Evolutionary conservation across 2,329 filamentous ascomycete genomes (phyloP), one percentile per base, ranked within the genome.

Genomic region (Trichoderma gracile): DNA sequence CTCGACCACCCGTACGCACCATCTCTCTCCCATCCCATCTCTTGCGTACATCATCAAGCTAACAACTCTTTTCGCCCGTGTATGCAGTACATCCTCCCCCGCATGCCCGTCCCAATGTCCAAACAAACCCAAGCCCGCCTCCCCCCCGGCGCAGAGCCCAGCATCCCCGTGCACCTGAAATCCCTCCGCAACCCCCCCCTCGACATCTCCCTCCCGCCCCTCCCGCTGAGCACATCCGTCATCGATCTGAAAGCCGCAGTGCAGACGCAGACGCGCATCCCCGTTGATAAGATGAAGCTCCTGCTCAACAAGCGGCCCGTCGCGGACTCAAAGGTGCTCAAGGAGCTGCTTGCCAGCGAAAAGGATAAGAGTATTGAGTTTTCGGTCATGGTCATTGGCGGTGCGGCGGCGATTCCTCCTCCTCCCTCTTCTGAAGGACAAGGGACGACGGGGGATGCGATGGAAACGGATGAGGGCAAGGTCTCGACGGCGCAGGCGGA

Each of bases 281-380:
- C 87, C 3, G 77, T 86, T n/a, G 86, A 89, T 45, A 97, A 96
- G 81, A 86, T 98, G 74, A 93, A 93, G 79, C 78, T 99, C 10
- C 79, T 99, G 67, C 85, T 89, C 73, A 91, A 91, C 76, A 96
- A 95, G 81, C 96, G 97, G 77, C 94, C 94, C 0, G 85, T 92
- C 0, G 74, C 84, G 0, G 92, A 96, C 72, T 86, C 83, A 69
- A 95, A 94, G 79, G 87, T 90, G 0, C 78, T 97, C 6, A 85
- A 86, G 64, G 93, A 97, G 65, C 74, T 96, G 0, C 73, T 95
- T 0, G 69, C 93, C 1, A 82, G 81, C 0, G 86, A 85, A 50
- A 66, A 69, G 0, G 72, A 73, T 3, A 81, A 70, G 69, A 76
- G 70, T 1, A 81, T 94, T 0, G 93, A 97, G 75, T 88, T 98